Conservation (phyloP, 2,329 filamentous ascomycete species). For the Aspergillus sp. region DNA sequence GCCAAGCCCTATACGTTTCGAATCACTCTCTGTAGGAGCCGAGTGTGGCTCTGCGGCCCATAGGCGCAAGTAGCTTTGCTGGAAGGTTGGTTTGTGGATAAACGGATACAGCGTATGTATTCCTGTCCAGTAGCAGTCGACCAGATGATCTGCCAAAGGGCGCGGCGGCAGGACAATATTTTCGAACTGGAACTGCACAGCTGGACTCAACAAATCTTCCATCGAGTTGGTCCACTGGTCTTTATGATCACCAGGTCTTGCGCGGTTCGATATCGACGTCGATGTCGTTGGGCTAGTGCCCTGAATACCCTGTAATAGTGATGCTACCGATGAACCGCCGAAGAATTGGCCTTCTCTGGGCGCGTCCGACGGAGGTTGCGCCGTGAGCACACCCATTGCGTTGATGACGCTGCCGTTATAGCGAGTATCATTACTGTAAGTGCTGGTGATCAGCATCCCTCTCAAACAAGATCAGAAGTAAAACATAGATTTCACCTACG, state of each 20-base stretch:
- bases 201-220: background rate
- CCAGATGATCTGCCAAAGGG: constrained; percentile 38
- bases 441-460: too few species aligned
- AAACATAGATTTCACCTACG: background rate
- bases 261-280: background rate
- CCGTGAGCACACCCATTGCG: constrained; percentile 1
- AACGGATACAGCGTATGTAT: constrained; percentile 45
- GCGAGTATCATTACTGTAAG: background rate
- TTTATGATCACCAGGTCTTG: background rate
- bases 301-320: constrained; percentile 1
- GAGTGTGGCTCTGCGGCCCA: constrained; percentile 11
- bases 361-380: background rate
- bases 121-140: constrained; percentile 39
- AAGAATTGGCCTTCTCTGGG: background rate
- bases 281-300: background rate
- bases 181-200: background rate
- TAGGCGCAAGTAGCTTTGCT: constrained; percentile 35
- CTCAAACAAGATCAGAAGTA: too few species aligned
- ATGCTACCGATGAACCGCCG: constrained; percentile 1
- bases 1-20: constrained; percentile 30
- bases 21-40: constrained; percentile 16
- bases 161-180: constrained; percentile 35
- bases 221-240: background rate
- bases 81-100: constrained; percentile 42
- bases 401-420: background rate